Base-by-base conservation (phyloP, 345 rosid genomes). In the Lepidium africanum region DNA sequence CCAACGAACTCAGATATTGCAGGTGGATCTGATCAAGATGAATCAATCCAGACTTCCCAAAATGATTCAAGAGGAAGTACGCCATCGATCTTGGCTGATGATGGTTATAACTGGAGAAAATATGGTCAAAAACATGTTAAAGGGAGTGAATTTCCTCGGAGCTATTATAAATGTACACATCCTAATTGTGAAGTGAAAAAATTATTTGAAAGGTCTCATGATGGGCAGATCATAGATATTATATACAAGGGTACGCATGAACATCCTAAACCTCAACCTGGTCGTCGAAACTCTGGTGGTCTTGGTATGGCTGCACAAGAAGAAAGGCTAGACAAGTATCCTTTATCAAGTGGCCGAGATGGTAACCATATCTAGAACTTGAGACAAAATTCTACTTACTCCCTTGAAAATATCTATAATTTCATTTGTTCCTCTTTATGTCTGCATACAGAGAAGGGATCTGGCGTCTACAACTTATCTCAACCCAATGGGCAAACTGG, bases 121-220 rank as follows among this genome's bases (percentile, higher is more conserved):
- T 94, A 94, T 81, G 99, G 99, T 43, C 99, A 94, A 82, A 94
- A 94, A 59, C 96, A 85, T 74, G 99, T 94, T 30, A 94, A 94
- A 74, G 99, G 99, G 78, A 85, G 99, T 80, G 94, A 91, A 77
- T 91, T 91, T 74, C 99, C 97, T 1, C 87, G 99, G 67, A 87
- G 96, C 79, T 94, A 94, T 76, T 94, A 94, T 81, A 94, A 94
- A 74, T 94, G 99, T 67, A 89, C 99, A 25, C 96, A 94, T 84
- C 96, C 96, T 70, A 91, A 85, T 54, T 94, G 99, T 65, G 99
- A 94, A 72, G 99, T 94, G 79, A 94, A 94, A 75, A 94, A 94
- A 75, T 85, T 89, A 39, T 91, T 94, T 78, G 99, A 94, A 80
- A 88, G 89, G 53, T 83, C 96, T 27, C 91, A 88, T 51, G 96